These are phyloP conservation scores for Mariannaea elegans DNA, from an alignment of 2,329 filamentous ascomycete genomes.

Conservation along the genomic window DNA sequence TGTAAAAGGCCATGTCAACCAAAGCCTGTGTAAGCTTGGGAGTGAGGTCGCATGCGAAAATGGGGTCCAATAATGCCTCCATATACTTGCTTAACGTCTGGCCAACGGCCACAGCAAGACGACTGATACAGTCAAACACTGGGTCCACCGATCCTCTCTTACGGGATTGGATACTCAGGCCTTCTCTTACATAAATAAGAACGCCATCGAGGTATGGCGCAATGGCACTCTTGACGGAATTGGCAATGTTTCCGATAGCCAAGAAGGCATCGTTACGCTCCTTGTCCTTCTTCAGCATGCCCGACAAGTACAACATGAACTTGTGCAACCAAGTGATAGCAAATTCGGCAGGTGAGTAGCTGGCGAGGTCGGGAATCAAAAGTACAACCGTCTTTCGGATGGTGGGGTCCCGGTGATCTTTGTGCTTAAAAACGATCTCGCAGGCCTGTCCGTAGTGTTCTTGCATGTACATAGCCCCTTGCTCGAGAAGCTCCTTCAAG, in stretches of 20 bases:
- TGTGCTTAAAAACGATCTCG: conserved; percentile 90
- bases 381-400: conserved; percentile 90
- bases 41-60: conserved; percentile 95
- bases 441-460: conserved; percentile 91
- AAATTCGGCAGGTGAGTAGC: conserved; percentile 92
- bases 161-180: conserved; percentile 80
- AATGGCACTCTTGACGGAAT: conserved; percentile 94
- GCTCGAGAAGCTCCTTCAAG: conserved; percentile 89
- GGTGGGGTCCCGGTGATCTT: conserved; percentile 88
- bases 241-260: conserved; percentile 94
- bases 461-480: conserved; percentile 99
- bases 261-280: conserved; percentile 94
- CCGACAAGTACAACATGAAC: conserved; percentile 96
- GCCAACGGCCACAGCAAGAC: conserved; percentile 92
- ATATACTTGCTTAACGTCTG: conserved; percentile 99
- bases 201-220: conserved; percentile 95
- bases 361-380: conserved; percentile 91
- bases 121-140: conserved; percentile 97
- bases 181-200: conserved; percentile 91
- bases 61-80: conserved; percentile 92
- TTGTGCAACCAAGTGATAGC: conserved; percentile 87
- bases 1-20: conserved; percentile 99
- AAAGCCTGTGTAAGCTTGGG: conserved; percentile 93
- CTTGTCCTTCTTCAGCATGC: conserved; percentile 93
- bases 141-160: conserved; percentile 74